phyloP scores from a whole-genome alignment of 441 rosid genomes.

The Pelargonium australe region DNA sequence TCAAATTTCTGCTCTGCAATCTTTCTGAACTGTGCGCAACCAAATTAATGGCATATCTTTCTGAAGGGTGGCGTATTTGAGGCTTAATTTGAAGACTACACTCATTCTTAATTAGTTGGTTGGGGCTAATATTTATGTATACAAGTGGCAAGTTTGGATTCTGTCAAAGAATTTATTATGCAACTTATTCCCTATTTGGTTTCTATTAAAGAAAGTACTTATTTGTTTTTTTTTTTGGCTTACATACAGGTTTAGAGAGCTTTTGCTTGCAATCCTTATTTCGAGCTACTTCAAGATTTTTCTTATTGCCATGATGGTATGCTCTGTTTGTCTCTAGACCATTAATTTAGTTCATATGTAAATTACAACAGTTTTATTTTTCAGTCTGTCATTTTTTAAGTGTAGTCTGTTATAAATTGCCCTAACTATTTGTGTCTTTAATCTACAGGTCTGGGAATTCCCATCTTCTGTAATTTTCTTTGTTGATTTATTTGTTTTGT shows the following conservation, averaged over 20 bases:
- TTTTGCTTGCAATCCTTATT: conserved; percentile 50
- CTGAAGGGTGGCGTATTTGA: too few relatives aligned
- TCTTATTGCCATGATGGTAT: conserved; percentile 66
- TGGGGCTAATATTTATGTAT: background rate
- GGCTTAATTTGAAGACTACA: background rate
- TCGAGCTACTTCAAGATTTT: conserved; percentile 77
- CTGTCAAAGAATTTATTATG: too few relatives aligned
- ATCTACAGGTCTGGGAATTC: conserved; percentile 1
- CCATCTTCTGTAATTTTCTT: conserved; percentile 3
- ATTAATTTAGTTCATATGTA: background rate
- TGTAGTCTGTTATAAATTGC: background rate
- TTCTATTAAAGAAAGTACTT: background rate
- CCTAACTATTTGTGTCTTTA: background rate
- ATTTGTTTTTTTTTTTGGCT: conserved; percentile 5
- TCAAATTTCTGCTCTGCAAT: too few relatives aligned
- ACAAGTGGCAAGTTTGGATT: background rate
- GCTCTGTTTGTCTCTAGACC: conserved; percentile 17
- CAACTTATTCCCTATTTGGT: conserved; percentile 1
- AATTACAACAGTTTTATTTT: too few relatives aligned
- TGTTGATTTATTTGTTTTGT: background rate
- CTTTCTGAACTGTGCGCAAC: too few relatives aligned
- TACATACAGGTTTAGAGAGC: conserved; percentile 38
- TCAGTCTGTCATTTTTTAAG: too few relatives aligned
- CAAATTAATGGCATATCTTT: too few relatives aligned
- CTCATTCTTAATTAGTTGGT: background rate